Evolutionary conservation across 73 alveolate genomes (phyloP).

Genomic region (Paramecium tetraurelia): DNA sequence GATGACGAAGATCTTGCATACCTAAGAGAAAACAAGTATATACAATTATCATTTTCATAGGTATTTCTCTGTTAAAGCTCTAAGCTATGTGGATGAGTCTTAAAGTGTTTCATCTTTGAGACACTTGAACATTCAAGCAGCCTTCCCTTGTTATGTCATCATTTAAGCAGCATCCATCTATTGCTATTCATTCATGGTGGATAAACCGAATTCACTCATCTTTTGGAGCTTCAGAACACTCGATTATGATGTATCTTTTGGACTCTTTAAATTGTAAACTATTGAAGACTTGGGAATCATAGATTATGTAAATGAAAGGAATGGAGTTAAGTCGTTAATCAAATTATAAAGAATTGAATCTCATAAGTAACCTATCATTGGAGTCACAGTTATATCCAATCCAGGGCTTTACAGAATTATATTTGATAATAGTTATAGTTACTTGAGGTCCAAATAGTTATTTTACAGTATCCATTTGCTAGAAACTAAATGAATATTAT

Average conservation of each 20-base stretch:
- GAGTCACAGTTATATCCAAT: constrained; percentile 15
- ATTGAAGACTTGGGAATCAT: constrained; percentile 31
- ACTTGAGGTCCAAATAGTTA: constrained; percentile 47
- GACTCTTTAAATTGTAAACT: constrained; percentile 33
- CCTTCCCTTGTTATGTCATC: neutral
- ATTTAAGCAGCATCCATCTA: constrained; percentile 40
- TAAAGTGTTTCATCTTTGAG: neutral
- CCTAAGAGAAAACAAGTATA: constrained; percentile 18
- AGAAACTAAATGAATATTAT: constrained; percentile 28
- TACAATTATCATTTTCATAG: neutral
- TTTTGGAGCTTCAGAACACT: constrained; percentile 63
- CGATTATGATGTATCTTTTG: constrained; percentile 61
- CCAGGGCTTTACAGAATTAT: constrained; percentile 60
- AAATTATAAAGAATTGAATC: constrained; percentile 47
- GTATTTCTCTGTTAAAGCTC: constrained; percentile 31
- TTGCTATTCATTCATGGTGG: constrained; percentile 25
- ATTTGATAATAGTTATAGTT: constrained; percentile 56
- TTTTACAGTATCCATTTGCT: constrained; percentile 46
- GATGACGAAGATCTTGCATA: constrained; percentile 29
- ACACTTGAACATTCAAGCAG: neutral
- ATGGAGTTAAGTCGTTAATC: constrained; percentile 31
- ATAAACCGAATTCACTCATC: constrained; percentile 21
- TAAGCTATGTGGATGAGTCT: neutral
- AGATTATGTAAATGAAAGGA: constrained; percentile 38
- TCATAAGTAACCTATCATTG: constrained; percentile 54